Evolutionary conservation across 805 yeast genomes (phyloP), one percentile per base, ranked within the genome.

Genomic region (Yamadazyma tumulicola): DNA sequence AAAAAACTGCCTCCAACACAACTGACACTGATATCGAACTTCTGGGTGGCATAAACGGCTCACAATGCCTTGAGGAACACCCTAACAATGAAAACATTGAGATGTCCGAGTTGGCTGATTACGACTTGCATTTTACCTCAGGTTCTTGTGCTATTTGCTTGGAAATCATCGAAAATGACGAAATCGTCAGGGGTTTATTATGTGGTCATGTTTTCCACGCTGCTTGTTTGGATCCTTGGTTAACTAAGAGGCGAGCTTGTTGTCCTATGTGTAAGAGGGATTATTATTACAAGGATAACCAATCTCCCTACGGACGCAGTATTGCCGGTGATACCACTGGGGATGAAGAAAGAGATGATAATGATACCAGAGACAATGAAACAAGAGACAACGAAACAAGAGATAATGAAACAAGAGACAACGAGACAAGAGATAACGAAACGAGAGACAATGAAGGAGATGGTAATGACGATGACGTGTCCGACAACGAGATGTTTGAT

Each of bases 181-280:
- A 82, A 34, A 52, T 56, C 1, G 86, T 85, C 2, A 73, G 95
- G 32, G 86, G 86, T 0, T 66, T 86, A 28, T 64, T 83, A 8
- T 85, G 95, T 60, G 87, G 88, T 3, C 95, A 85, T 57, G 87
- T 81, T 2, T 85, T 79, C 69, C 95, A 85, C 51, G 68, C 79
- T 15, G 80, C 72, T 12, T 85, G 95, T 57, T 70, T 86, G 34
- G 87, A 81, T 43, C 89, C 89, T 2, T 85, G 95, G 95, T 62
- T 85, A 30, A 79, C 77, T 2, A 74, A 75, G 43, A 65, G 91
- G 45, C 71, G 82, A 30, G 89, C 88, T 1, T 80, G 85, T 47
- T 85, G 95, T 53, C 95, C 95, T 6, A 77, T 81, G 67, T 85
- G 95, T 58, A 83, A 85, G 49, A 61, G 81, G 20, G 87, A 79